Evolutionary conservation across 129 eudicot genomes (phyloP).

Genomic region (Flaveria ramosissima): DNA sequence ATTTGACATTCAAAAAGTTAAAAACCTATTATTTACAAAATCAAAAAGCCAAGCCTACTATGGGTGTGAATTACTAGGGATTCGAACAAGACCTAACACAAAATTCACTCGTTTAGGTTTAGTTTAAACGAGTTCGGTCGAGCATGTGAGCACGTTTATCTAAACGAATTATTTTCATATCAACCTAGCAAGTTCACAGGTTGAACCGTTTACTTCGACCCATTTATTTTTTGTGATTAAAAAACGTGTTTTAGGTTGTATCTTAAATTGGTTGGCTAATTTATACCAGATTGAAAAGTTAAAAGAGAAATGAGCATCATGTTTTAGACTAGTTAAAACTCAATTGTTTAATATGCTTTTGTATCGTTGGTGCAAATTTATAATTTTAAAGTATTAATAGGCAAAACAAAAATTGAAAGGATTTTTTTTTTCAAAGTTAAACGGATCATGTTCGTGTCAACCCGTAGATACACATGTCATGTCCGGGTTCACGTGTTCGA

Average conservation of each 20-base stretch:
- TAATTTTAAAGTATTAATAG: neutral
- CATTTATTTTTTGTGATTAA: neutral
- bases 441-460: neutral
- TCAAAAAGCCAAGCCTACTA: neutral
- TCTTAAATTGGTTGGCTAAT: neutral
- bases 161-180: neutral
- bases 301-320: neutral
- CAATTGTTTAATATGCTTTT: neutral
- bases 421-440: neutral
- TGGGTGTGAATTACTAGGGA: neutral
- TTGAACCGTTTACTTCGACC: neutral
- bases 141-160: neutral
- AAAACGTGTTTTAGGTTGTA: neutral
- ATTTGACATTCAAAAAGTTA: neutral
- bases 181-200: neutral
- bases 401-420: neutral
- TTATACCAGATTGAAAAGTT: neutral
- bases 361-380: neutral
- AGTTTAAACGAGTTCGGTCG: neutral
- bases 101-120: neutral
- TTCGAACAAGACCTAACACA: neutral
- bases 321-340: slow-evolving; percentile 5
- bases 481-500: neutral
- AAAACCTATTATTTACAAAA: neutral
- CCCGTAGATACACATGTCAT: neutral